These are phyloP conservation scores for Mycena metata DNA, from an alignment of 768 basidiomycete genomes.

Conservation along the genomic window DNA sequence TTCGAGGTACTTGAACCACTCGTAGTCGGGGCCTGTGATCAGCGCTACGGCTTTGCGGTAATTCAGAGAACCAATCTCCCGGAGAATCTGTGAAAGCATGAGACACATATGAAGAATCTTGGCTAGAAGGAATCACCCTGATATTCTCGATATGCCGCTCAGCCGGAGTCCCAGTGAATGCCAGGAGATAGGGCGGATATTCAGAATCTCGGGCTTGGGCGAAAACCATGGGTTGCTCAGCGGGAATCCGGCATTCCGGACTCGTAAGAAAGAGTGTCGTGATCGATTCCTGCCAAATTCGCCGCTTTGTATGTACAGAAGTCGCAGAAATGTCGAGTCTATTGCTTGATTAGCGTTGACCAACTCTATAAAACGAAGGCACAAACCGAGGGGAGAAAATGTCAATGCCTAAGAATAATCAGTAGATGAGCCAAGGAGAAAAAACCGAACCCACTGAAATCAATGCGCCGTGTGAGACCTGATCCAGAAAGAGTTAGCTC, in stretches of 20 bases:
- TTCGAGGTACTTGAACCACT: conserved; percentile 62
- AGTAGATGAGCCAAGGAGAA: neutral
- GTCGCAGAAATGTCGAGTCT: conserved; percentile 71
- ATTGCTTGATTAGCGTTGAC: neutral
- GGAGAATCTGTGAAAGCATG: conserved; percentile 67
- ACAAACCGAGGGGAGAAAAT: conserved; percentile 81
- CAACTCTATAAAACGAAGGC: neutral
- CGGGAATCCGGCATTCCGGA: conserved; percentile 70
- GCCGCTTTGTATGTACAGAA: conserved; percentile 73
- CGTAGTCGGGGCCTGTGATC: conserved; percentile 60
- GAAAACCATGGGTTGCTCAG: conserved; percentile 68
- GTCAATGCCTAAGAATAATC: conserved; percentile 69
- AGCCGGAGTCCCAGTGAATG: conserved; percentile 72
- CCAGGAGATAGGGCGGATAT: conserved; percentile 78
- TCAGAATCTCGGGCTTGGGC: conserved; percentile 68
- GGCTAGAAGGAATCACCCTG: conserved; percentile 61
- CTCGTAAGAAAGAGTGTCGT: conserved; percentile 75
- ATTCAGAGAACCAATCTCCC: conserved; percentile 71
- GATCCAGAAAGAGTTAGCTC: conserved; percentile 10
- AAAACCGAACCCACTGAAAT: conserved; percentile 66
- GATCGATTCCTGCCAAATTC: conserved; percentile 87
- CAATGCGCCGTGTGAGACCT: conserved; percentile 75
- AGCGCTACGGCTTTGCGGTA: conserved; percentile 69
- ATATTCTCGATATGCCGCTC: conserved; percentile 85
- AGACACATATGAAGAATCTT: neutral